Evolutionary conservation across 768 basidiomycete species (phyloP).

Genomic region (Lyophyllum shimeji): DNA sequence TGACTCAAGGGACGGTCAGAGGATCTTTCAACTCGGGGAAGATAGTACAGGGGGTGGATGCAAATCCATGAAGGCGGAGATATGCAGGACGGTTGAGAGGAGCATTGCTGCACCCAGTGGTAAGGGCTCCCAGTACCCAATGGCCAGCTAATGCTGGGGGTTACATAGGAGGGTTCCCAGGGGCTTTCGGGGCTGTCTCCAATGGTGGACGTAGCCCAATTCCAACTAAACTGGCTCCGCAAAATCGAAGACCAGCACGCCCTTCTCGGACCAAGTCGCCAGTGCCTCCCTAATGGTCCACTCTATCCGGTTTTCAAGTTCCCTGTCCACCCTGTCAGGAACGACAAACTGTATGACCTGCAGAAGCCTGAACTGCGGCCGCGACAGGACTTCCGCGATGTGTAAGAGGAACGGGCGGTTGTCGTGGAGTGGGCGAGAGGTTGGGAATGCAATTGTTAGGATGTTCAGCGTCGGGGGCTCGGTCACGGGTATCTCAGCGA

Average conservation of each 20-base stretch:
- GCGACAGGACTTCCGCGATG: conserved; percentile 19
- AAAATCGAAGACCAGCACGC: conserved; percentile 10
- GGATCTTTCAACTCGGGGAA: no score
- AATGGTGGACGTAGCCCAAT: no score
- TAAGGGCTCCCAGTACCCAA: no score
- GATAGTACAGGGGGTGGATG: no score
- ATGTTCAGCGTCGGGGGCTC: conserved; percentile 15
- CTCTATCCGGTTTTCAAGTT: conserved; percentile 10
- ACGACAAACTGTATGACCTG: conserved; percentile 27
- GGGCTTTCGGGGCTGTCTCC: no score
- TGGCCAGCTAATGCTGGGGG: no score
- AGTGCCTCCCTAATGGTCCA: conserved; percentile 15
- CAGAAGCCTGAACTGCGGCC: conserved; percentile 20
- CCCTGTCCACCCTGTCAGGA: conserved; percentile 20
- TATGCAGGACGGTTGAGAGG: no score
- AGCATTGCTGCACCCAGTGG: no score
- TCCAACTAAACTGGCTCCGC: no score
- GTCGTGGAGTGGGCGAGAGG: conserved; percentile 30
- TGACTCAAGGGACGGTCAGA: no score
- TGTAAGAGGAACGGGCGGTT: conserved; percentile 25
- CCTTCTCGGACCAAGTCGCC: conserved; percentile 5
- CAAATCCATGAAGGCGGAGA: no score
- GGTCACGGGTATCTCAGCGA: conserved; percentile 16
- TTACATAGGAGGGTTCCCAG: no score
- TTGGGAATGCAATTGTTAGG: conserved; percentile 26